Evolutionary conservation across 306 rosid genomes (phyloP), one percentile per base, ranked within the genome.

Genomic region (Glycyrrhiza uralensis): DNA sequence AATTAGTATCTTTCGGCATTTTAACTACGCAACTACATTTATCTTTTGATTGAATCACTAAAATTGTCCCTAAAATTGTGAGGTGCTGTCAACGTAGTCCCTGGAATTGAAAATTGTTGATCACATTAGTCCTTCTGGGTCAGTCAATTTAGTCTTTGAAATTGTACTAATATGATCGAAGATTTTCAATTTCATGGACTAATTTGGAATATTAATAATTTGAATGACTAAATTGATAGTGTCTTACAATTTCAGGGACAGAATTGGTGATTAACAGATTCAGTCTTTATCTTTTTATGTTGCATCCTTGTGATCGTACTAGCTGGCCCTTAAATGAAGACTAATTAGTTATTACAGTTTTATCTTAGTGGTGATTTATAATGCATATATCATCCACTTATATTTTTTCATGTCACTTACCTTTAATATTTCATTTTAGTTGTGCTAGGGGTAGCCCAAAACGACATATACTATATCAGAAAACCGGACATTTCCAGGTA

Each of bases 361-460:
- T 32, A 36, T 39, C n/a, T 38, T 65, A 23, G 52, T 49, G 33
- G 24, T 49, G 33, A 49, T 38, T 19, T 66, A 23, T 54, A 33
- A 68, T 4, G 28, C 47, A 2, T 14, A 36, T 29, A 14, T 20
- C 10, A 32, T 28, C 22, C 5, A 29, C n/a, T 60, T 23, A 19
- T 52, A 30, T 22, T 60, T 66, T 67, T 76, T 12, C 7, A 59
- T 54, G 57, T 36, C n/a, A 46, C 79, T 73, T 57, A 78, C 57
- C 35, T 61, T 60, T 11, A 44, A 68, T 47, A 17, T 85, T 61
- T 68, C 74, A 54, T 69, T 69, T 28, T 58, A 95, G 99, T 68
- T 95, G 97, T 76, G 95, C 96, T 56, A 96, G 99, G 30, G 99
- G 99, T 45, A 95, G 99, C 82, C 81, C 93, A 28, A 95, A 91